Evolutionary conservation across 345 rosid species (phyloP).

Genomic region (Pseudoturritis turrita): DNA sequence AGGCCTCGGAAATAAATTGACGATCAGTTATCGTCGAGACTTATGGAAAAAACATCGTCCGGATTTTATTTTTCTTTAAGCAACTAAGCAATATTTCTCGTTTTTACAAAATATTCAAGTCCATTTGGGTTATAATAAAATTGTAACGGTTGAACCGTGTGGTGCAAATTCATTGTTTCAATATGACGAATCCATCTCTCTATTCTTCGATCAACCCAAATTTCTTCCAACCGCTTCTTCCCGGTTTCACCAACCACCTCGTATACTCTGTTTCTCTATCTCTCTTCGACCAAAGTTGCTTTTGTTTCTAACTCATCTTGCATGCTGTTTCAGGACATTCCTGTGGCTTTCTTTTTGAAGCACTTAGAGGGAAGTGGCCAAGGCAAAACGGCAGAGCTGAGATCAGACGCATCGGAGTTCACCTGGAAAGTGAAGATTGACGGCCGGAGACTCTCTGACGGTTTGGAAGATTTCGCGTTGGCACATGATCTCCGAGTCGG

Average conservation of each 20-base stretch:
- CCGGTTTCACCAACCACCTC: conserved; percentile 9
- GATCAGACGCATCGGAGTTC: conserved; percentile 16
- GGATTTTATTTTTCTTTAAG: too few relatives aligned
- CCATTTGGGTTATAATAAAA: too few relatives aligned
- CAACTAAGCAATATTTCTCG: too few relatives aligned
- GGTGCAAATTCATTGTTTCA: background rate
- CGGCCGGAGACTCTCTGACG: conserved; percentile 7
- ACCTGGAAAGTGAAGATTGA: conserved; percentile 9
- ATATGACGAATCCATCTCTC: background rate
- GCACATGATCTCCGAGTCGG: conserved; percentile 18
- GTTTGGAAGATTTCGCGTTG: conserved; percentile 9
- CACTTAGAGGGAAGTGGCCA: background rate
- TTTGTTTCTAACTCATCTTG: background rate
- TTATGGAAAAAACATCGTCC: too few relatives aligned
- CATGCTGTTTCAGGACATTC: conserved; percentile 23
- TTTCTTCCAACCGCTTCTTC: conserved; percentile 29
- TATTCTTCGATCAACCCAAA: conserved; percentile 15
- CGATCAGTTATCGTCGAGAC: too few relatives aligned
- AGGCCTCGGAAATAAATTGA: too few relatives aligned
- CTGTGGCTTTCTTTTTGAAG: conserved; percentile 5
- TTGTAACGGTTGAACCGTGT: too few relatives aligned
- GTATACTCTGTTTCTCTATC: background rate
- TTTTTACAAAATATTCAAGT: too few relatives aligned
- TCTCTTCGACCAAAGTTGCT: background rate
- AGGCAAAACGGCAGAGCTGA: conserved; percentile 3